phyloP scores from a whole-genome alignment of 176 grass and related monocot species.

The Cenchrus purpureus region DNA sequence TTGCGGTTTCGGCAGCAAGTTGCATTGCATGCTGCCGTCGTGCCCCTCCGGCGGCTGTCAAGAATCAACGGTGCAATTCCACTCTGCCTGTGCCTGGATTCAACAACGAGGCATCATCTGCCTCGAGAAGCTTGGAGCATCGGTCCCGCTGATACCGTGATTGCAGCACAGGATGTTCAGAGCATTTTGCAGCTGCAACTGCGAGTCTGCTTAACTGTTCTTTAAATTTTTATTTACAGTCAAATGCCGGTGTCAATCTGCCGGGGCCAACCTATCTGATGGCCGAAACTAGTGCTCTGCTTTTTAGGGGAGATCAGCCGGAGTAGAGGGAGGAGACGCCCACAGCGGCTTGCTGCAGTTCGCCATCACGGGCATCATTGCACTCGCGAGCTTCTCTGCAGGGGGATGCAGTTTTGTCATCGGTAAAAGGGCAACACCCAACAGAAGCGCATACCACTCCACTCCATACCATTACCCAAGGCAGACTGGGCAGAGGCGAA shows the following conservation, averaged over 20 bases:
- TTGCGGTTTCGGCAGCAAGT: background rate
- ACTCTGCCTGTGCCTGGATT: background rate
- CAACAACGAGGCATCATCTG: background rate
- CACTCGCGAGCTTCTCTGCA: slow-evolving; percentile 22
- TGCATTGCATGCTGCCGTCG: background rate
- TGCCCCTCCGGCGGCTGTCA: slow-evolving; percentile 15
- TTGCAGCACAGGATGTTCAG: background rate
- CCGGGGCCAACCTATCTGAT: background rate
- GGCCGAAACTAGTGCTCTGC: background rate
- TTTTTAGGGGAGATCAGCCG: background rate
- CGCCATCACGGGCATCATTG: slow-evolving; percentile 11
- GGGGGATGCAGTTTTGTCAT: slow-evolving; percentile 39
- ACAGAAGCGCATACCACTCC: background rate
- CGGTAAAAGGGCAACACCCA: background rate
- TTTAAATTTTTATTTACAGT: background rate
- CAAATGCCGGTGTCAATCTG: background rate
- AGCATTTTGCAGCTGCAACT: too few relatives aligned
- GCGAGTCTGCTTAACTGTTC: too few relatives aligned
- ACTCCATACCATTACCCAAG: background rate
- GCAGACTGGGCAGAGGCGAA: background rate
- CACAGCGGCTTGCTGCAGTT: background rate
- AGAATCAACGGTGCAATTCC: background rate
- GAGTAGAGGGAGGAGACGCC: too few relatives aligned
- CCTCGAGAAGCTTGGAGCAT: background rate
- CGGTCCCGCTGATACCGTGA: background rate